Evolutionary conservation across 495 filamentous ascomycete genomes (phyloP).

Genomic region (Xylaria longipes): DNA sequence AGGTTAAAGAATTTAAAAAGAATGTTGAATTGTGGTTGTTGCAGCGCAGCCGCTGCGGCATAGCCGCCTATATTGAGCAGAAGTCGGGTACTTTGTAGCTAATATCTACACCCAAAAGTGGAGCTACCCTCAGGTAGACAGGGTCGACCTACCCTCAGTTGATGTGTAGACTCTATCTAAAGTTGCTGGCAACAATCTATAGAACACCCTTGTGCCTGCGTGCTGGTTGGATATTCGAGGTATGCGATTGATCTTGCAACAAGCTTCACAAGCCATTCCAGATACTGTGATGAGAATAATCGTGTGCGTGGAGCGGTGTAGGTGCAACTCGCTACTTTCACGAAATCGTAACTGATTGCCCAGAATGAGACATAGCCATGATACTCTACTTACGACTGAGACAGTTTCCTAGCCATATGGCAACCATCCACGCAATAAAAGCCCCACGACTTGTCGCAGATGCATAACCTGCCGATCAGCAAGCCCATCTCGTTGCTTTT

Average conservation of each 20-base stretch:
- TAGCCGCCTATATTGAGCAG: too few relatives aligned
- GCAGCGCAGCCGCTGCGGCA: too few relatives aligned
- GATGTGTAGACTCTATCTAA: too few relatives aligned
- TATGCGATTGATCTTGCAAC: background rate
- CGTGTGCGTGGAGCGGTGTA: background rate
- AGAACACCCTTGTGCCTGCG: background rate
- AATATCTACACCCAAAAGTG: too few relatives aligned
- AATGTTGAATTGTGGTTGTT: too few relatives aligned
- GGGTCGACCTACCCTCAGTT: too few relatives aligned
- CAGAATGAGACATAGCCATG: background rate
- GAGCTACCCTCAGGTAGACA: too few relatives aligned
- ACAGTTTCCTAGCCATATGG: background rate
- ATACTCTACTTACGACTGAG: background rate
- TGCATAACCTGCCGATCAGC: background rate
- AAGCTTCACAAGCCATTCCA: background rate
- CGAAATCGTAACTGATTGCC: too few relatives aligned
- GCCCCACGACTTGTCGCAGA: background rate
- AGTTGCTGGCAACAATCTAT: background rate
- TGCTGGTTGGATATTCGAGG: background rate
- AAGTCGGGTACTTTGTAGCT: too few relatives aligned
- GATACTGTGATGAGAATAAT: background rate
- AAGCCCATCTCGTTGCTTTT: background rate
- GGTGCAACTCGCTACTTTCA: background rate
- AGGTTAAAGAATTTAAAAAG: too few relatives aligned
- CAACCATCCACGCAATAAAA: background rate